Evolutionary conservation across 2,329 filamentous ascomycete species (phyloP).

Genomic region (Exserohilum rostratum): DNA sequence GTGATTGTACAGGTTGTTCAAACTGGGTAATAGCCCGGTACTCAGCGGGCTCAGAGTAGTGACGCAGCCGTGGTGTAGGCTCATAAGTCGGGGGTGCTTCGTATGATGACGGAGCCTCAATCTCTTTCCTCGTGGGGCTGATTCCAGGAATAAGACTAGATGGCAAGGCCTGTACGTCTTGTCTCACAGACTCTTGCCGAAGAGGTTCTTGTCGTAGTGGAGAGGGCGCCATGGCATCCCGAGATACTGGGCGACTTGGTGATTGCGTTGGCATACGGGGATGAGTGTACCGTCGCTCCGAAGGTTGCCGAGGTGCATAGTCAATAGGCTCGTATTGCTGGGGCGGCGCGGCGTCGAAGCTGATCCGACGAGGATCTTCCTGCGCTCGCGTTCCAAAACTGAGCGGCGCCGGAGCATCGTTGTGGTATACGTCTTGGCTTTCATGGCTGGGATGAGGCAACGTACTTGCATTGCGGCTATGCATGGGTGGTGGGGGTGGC

Average conservation of each 20-base stretch:
- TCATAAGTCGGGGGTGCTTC: slow-evolving; percentile 29
- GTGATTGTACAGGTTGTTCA: slow-evolving; percentile 35
- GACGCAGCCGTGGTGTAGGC: slow-evolving; percentile 34
- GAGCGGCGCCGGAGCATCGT: slow-evolving; percentile 43
- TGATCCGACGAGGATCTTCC: slow-evolving; percentile 30
- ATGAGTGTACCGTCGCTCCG: slow-evolving; percentile 45
- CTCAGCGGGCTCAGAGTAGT: slow-evolving; percentile 44
- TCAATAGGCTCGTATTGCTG: slow-evolving; percentile 34
- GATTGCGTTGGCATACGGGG: slow-evolving; percentile 27
- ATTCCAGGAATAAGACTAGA: slow-evolving; percentile 42
- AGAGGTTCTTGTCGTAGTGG: slow-evolving; percentile 17
- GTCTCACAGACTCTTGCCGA: slow-evolving; percentile 40
- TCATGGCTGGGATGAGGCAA: slow-evolving; percentile 35
- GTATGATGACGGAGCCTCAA: slow-evolving; percentile 31
- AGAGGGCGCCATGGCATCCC: slow-evolving; percentile 42
- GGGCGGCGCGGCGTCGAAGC: slow-evolving; percentile 33
- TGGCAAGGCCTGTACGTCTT: slow-evolving; percentile 35
- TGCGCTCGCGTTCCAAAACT: slow-evolving; percentile 35
- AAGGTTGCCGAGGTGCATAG: slow-evolving; percentile 28
- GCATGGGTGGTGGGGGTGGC: slow-evolving; percentile 49
- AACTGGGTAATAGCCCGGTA: slow-evolving; percentile 43
- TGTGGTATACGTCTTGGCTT: slow-evolving; percentile 26
- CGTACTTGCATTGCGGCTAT: slow-evolving; percentile 44
- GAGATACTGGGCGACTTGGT: slow-evolving; percentile 41
- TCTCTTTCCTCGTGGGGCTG: slow-evolving; percentile 31